phyloP scores from a whole-genome alignment of 2,329 filamentous ascomycete genomes.

The Fusarium aywerte region DNA sequence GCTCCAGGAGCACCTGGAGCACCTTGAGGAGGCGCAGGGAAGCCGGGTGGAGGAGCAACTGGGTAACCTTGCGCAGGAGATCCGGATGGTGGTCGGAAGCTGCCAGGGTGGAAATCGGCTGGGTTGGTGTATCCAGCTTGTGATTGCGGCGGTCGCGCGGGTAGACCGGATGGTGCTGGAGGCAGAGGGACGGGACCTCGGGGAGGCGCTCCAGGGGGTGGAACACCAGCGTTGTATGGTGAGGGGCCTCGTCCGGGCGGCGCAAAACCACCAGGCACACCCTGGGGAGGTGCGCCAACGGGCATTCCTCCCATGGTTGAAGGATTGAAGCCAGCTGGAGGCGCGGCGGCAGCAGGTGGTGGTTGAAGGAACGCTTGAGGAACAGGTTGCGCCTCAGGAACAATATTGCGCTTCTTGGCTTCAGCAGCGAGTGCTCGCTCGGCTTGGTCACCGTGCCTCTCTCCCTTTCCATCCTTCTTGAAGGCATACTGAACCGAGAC shows the following conservation, averaged over 20 bases:
- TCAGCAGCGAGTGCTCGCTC: conserved; percentile 91
- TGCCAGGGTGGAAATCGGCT: conserved; percentile 60
- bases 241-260: conserved; percentile 51
- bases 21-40: conserved; percentile 52
- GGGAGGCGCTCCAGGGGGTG: conserved; percentile 44
- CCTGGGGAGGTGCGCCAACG: conserved; percentile 48
- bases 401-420: conserved; percentile 93
- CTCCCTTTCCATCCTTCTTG: conserved; percentile 98
- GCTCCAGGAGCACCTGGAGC: conserved; percentile 49
- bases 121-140: conserved; percentile 59
- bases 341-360: conserved; percentile 42
- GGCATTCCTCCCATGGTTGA: conserved; percentile 48
- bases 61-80: conserved; percentile 54
- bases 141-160: conserved; percentile 61
- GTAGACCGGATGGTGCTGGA: conserved; percentile 61
- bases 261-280: conserved; percentile 54
- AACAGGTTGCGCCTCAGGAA: conserved; percentile 80
- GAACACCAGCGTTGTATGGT: conserved; percentile 48
- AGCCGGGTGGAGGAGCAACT: conserved; percentile 55
- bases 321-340: conserved; percentile 52
- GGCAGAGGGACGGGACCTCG: conserved; percentile 56
- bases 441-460: conserved; percentile 93
- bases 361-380: conserved; percentile 74
- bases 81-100: conserved; percentile 54
- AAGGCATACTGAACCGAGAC: conserved; percentile 97